Percentiles rank a stretch among this genome's conserved stretches.
Conservation (phyloP, 163 green algal genomes). For the Scenedesmus sp. region DNA sequence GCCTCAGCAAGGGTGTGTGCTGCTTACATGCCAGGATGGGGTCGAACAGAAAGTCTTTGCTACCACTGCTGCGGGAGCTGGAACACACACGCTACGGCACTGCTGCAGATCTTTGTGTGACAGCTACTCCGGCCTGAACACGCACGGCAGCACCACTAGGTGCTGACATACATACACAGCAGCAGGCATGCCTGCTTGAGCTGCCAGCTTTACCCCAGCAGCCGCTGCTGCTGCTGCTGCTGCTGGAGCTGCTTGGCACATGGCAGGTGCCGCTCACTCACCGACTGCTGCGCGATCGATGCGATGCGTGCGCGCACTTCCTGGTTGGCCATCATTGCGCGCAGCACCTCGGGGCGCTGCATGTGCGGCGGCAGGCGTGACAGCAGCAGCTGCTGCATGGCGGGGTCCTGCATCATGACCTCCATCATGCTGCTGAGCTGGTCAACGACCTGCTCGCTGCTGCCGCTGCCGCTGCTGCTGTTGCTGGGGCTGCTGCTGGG, state of each 20-base stretch:
- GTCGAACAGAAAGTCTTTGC: no score
- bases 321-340: conserved; percentile 52
- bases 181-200: not conserved
- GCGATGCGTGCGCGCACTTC: conserved; percentile 45
- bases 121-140: conserved; percentile 11
- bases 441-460: not conserved
- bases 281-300: conserved; percentile 31
- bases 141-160: conserved; percentile 17
- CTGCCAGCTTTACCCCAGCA: not conserved
- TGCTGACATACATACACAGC: not conserved
- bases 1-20: not conserved
- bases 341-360: conserved; percentile 44
- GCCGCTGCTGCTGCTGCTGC: not conserved
- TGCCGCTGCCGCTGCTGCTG: conserved; percentile 18
- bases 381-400: conserved; percentile 46
- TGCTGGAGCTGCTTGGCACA: not conserved
- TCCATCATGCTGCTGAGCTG: conserved; percentile 45
- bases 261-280: not conserved
- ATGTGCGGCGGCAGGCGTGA: conserved; percentile 50
- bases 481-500: not conserved
- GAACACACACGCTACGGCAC: not conserved
- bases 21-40: not conserved
- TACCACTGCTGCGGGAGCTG: not conserved
- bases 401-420: conserved; percentile 46
- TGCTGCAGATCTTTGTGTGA: not conserved